These are phyloP conservation scores for Fomitopsis palustris DNA, from an alignment of 1,284 basidiomycete genomes.

Conservation along the genomic window DNA sequence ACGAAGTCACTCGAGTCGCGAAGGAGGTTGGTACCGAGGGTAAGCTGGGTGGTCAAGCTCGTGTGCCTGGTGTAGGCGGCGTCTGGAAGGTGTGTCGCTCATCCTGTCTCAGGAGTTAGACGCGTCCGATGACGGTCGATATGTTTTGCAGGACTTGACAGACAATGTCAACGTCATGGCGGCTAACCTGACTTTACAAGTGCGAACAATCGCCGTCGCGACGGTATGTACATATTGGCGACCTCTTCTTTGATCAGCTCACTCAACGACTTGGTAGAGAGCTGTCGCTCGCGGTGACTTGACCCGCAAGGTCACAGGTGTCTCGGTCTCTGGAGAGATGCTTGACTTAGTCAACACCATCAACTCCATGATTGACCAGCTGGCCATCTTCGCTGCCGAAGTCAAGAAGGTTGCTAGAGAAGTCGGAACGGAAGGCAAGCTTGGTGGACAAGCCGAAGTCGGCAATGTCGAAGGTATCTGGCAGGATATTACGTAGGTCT, in stretches of 20 bases:
- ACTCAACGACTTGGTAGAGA: conserved; percentile 44
- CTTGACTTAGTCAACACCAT: conserved; percentile 91
- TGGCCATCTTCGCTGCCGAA: conserved; percentile 91
- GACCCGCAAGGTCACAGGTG: conserved; percentile 90
- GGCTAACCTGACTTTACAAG: conserved; percentile 88
- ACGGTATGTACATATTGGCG: conserved; percentile 48
- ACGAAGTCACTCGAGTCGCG: conserved; percentile 85
- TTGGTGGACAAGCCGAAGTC: conserved; percentile 97
- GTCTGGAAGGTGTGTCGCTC: conserved; percentile 79
- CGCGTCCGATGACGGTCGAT: not conserved
- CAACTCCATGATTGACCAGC: conserved; percentile 95
- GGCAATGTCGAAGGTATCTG: conserved; percentile 97
- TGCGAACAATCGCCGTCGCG: conserved; percentile 91
- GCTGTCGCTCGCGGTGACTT: conserved; percentile 94
- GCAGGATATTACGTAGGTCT: conserved; percentile 94
- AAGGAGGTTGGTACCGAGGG: conserved; percentile 93
- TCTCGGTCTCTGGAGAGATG: conserved; percentile 95
- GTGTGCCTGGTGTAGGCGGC: conserved; percentile 89
- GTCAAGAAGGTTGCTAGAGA: conserved; percentile 95
- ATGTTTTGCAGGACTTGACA: conserved; percentile 63
- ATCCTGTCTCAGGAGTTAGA: conserved; percentile 20
- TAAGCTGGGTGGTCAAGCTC: conserved; percentile 81
- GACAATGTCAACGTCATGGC: conserved; percentile 94
- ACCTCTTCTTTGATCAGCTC: conserved; percentile 12
- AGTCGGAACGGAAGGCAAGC: conserved; percentile 94